phyloP scores from a whole-genome alignment of 768 basidiomycete genomes.

The Dentipellis sp. region DNA sequence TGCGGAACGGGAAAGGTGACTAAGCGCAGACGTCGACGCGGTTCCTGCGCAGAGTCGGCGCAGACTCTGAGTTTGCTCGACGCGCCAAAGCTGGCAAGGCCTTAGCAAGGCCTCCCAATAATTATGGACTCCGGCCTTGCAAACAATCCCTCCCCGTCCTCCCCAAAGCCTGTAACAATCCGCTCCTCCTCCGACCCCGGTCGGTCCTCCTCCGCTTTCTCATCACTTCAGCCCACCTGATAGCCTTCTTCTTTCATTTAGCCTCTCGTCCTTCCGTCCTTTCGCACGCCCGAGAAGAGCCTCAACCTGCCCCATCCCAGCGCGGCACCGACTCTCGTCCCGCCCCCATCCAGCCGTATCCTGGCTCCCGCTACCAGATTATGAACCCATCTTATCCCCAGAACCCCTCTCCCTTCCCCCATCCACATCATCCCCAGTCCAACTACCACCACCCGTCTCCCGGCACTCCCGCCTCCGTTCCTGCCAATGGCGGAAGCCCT shows the following conservation, averaged over 20 bases:
- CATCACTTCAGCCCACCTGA: conserved; percentile 3
- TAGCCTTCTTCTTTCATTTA: conserved; percentile 3
- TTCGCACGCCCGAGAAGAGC: conserved; percentile 24
- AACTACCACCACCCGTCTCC: conserved; percentile 26
- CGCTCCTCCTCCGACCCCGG: background rate
- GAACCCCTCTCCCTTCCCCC: conserved; percentile 43
- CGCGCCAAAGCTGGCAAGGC: too few relatives aligned
- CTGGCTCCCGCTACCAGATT: conserved; percentile 36
- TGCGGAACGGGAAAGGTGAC: too few relatives aligned
- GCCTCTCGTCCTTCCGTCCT: conserved; percentile 16
- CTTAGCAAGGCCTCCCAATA: too few relatives aligned
- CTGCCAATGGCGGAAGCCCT: conserved; percentile 29
- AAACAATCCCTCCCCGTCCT: too few relatives aligned
- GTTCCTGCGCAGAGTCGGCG: too few relatives aligned
- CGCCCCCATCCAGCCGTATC: conserved; percentile 43
- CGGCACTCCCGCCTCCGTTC: conserved; percentile 21
- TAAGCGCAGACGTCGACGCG: too few relatives aligned
- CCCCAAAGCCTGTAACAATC: too few relatives aligned
- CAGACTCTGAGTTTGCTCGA: too few relatives aligned
- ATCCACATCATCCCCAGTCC: conserved; percentile 32
- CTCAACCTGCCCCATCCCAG: conserved; percentile 8
- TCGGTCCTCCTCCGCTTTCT: too few relatives aligned
- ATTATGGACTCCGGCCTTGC: too few relatives aligned
- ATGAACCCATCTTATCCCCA: conserved; percentile 69
- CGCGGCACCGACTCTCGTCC: conserved; percentile 25